phyloP scores from a whole-genome alignment of 169 alveolate species.

The Eimeria falciformis region DNA sequence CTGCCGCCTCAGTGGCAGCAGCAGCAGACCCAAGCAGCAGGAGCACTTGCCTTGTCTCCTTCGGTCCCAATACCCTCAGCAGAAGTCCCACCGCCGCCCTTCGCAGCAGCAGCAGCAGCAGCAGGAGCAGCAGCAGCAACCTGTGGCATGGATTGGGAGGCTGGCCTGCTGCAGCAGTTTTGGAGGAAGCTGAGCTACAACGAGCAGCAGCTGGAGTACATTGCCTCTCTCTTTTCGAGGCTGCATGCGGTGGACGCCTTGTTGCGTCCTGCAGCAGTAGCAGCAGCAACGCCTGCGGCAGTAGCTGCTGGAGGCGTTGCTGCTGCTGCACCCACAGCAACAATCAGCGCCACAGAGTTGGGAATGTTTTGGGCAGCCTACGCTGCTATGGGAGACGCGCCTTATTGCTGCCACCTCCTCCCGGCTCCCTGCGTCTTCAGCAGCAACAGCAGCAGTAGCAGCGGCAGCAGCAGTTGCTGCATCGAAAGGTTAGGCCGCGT shows the following conservation, averaged over 20 bases:
- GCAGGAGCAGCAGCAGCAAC: slow-evolving; percentile 1
- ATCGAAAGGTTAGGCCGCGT: slow-evolving; percentile 25
- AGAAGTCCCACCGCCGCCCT: not conserved
- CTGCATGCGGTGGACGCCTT: slow-evolving; percentile 15
- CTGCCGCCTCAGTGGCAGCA: slow-evolving; percentile 13
- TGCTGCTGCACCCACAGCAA: slow-evolving; percentile 33
- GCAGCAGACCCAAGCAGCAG: slow-evolving; percentile 12
- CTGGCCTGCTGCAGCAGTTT: slow-evolving; percentile 42
- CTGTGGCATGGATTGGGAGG: slow-evolving; percentile 13
- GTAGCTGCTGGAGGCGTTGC: slow-evolving; percentile 25
- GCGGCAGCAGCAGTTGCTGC: slow-evolving; percentile 56
- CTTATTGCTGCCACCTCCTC: slow-evolving; percentile 25
- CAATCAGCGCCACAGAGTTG: slow-evolving; percentile 31
- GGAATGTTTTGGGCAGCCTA: slow-evolving; percentile 60
- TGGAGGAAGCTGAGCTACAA: slow-evolving; percentile 1
- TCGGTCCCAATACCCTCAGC: not conserved
- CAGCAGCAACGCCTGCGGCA: slow-evolving; percentile 11
- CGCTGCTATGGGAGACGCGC: slow-evolving; percentile 53
- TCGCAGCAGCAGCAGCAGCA: slow-evolving; percentile 14
- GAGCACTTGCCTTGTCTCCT: not conserved
- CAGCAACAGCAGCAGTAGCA: slow-evolving; percentile 27
- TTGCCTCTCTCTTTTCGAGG: not conserved
- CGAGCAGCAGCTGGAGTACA: slow-evolving; percentile 43
- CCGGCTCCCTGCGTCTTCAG: not conserved
- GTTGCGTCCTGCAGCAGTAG: not conserved